These are phyloP conservation scores for Euphrasia arctica DNA, from an alignment of 305 asterid species.

Conservation along the genomic window DNA sequence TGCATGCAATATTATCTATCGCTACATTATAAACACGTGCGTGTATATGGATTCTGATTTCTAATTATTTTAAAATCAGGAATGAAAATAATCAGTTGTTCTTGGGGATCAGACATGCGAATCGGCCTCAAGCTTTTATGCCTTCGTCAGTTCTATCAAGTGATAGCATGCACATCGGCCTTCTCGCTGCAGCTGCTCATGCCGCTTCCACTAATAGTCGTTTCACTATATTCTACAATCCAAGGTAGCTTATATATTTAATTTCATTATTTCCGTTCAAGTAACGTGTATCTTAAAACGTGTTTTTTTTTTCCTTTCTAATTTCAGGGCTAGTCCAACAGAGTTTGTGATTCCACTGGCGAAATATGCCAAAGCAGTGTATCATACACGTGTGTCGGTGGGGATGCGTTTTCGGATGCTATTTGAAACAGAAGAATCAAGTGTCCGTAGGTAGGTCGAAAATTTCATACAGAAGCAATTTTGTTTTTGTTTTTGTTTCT, in stretches of 20 bases:
- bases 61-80: slow-evolving; percentile 37
- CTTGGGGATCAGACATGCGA: slow-evolving; percentile 88
- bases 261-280: slow-evolving; percentile 9
- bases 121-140: slow-evolving; percentile 87
- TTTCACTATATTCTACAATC: slow-evolving; percentile 88
- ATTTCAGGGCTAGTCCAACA: slow-evolving; percentile 74
- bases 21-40: not conserved
- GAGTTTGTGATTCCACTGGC: slow-evolving; percentile 82
- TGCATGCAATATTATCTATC: slow-evolving; percentile 15
- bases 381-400: slow-evolving; percentile 73
- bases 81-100: slow-evolving; percentile 89
- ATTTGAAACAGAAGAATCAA: slow-evolving; percentile 84
- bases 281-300: not conserved
- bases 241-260: slow-evolving; percentile 49
- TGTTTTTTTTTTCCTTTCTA: not conserved
- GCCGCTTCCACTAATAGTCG: slow-evolving; percentile 96
- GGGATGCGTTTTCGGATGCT: slow-evolving; percentile 90
- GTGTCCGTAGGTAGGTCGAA: slow-evolving; percentile 66
- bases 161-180: slow-evolving; percentile 98
- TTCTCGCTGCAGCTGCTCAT: slow-evolving; percentile 99
- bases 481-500: no score
- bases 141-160: slow-evolving; percentile 96
- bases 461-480: no score
- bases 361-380: slow-evolving; percentile 70
- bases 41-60: not conserved